Evolutionary conservation across 345 rosid genomes (phyloP).

Genomic region (Rhizophora mangle): DNA sequence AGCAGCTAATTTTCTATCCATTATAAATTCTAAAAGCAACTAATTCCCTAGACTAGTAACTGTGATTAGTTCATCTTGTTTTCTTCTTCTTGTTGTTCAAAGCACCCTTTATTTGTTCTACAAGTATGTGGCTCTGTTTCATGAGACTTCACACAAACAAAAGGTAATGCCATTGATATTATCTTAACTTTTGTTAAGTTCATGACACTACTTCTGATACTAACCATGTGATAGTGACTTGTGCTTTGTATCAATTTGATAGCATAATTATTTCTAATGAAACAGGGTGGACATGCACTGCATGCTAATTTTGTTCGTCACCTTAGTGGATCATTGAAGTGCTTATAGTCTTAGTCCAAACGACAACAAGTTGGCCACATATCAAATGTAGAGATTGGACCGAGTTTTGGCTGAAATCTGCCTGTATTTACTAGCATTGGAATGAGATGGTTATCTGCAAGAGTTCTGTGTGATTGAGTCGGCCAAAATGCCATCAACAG

Average conservation of each 20-base stretch:
- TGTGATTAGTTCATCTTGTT: background rate
- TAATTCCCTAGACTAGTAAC: no score
- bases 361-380: no score
- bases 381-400: no score
- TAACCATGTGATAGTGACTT: background rate
- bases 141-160: background rate
- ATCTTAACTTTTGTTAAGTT: background rate
- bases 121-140: background rate
- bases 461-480: no score
- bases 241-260: constrained; percentile 1
- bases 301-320: constrained; percentile 48
- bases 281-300: constrained; percentile 60
- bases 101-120: background rate
- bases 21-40: no score
- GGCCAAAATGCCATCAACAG: no score
- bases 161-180: no score
- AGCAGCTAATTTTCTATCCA: no score
- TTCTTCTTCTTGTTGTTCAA: background rate
- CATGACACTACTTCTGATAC: background rate
- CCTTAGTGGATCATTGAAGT: constrained; percentile 19
- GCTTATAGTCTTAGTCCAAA: background rate
- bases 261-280: constrained; percentile 10
- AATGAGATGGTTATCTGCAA: no score
- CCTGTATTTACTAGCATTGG: no score
- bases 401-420: no score